A percentile compares a stretch with the other conserved stretches of the same genome.
phyloP scores from a whole-genome alignment of 441 rosid species.

The Eutrema salsugineum region DNA sequence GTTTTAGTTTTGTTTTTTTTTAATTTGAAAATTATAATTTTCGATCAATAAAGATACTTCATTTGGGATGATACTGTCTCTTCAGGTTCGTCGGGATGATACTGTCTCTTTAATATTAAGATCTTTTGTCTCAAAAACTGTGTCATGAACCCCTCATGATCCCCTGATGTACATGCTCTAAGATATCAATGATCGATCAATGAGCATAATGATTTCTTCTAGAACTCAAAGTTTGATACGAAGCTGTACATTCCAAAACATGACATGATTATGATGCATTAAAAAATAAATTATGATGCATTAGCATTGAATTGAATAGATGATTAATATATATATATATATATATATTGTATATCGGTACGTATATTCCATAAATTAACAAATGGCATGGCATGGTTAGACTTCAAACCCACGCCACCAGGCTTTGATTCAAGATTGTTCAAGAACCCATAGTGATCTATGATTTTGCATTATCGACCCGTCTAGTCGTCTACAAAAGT shows the following conservation, averaged over 20 bases:
- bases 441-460: not conserved
- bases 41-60: too few species aligned
- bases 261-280: not conserved
- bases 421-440: not conserved
- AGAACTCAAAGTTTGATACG: not conserved
- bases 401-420: slow-evolving; percentile 21
- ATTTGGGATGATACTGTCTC: too few species aligned
- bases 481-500: too few species aligned
- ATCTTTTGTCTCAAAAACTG: too few species aligned
- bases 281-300: not conserved
- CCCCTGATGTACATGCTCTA: too few species aligned
- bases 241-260: not conserved
- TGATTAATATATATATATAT: too few species aligned
- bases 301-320: not conserved
- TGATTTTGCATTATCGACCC: not conserved
- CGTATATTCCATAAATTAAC: not conserved
- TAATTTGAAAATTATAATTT: too few species aligned
- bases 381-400: slow-evolving; percentile 21
- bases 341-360: too few species aligned
- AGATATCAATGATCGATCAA: not conserved
- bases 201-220: not conserved
- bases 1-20: too few species aligned
- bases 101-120: too few species aligned
- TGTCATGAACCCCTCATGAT: too few species aligned
- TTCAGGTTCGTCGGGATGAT: too few species aligned